phyloP scores from a whole-genome alignment of 1,284 basidiomycete genomes.

The Exobasidium cylindrosporum region DNA sequence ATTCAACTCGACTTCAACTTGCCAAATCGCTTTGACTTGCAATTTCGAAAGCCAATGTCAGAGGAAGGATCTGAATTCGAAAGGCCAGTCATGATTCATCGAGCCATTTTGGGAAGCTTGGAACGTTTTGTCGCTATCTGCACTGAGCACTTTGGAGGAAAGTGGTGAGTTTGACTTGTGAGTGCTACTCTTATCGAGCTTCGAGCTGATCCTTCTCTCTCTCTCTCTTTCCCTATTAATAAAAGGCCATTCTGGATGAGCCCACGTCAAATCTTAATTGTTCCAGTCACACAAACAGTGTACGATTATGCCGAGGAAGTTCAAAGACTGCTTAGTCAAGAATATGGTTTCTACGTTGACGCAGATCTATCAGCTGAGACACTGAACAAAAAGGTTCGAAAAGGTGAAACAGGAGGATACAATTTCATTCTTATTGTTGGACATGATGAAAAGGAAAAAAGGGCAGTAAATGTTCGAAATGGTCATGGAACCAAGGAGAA shows the following conservation, averaged over 20 bases:
- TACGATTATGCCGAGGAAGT: constrained; percentile 85
- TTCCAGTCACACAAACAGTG: constrained; percentile 82
- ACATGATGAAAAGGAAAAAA: constrained; percentile 78
- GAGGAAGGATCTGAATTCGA: constrained; percentile 58
- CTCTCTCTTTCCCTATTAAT: no score
- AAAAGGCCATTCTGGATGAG: constrained; percentile 88
- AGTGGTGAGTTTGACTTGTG: constrained; percentile 70
- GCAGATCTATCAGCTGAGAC: constrained; percentile 91
- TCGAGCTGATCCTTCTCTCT: neutral
- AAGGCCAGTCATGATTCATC: constrained; percentile 96
- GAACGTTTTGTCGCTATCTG: constrained; percentile 97
- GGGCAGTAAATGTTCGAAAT: constrained; percentile 90
- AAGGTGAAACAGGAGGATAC: constrained; percentile 58
- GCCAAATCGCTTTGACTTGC: constrained; percentile 94
- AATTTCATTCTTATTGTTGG: constrained; percentile 98
- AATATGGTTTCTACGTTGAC: constrained; percentile 78
- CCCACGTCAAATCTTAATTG: constrained; percentile 87
- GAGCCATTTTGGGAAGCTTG: constrained; percentile 88
- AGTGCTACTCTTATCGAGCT: neutral
- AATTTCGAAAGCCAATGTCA: constrained; percentile 65
- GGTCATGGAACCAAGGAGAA: constrained; percentile 44
- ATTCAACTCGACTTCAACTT: constrained; percentile 99
- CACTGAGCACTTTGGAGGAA: constrained; percentile 94
- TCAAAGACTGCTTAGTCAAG: constrained; percentile 64
- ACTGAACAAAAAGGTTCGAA: constrained; percentile 83